Evolutionary conservation across 2,329 filamentous ascomycete species (phyloP).

Genomic region (Cercospora sesami): DNA sequence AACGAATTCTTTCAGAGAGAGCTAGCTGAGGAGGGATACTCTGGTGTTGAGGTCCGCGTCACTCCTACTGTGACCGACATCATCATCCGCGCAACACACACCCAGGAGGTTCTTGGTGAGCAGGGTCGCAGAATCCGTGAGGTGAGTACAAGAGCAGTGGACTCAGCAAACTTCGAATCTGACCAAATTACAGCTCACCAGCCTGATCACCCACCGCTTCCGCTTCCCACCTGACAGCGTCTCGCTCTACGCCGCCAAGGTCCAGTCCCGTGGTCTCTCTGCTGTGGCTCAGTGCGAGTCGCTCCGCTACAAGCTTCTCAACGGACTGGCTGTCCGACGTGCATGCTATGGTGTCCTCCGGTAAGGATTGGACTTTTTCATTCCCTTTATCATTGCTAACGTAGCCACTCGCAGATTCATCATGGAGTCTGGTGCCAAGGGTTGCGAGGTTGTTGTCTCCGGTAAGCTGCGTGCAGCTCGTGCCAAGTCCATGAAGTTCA

Average conservation of each 20-base stretch:
- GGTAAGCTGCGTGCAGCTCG: slow-evolving; percentile 98
- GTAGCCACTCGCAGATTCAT: slow-evolving; percentile 64
- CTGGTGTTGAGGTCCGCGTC: slow-evolving; percentile 98
- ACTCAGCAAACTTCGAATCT: not conserved
- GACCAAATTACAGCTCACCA: slow-evolving; percentile 67
- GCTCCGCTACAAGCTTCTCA: slow-evolving; percentile 99
- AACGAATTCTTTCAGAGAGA: slow-evolving; percentile 99
- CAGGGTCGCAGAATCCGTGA: slow-evolving; percentile 99
- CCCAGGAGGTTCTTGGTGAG: slow-evolving; percentile 99
- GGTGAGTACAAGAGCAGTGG: slow-evolving; percentile 24
- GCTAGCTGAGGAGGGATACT: slow-evolving; percentile 99
- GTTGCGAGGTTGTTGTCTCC: slow-evolving; percentile 98
- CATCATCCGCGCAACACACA: slow-evolving; percentile 99
- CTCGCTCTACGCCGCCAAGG: slow-evolving; percentile 99
- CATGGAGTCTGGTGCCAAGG: slow-evolving; percentile 99
- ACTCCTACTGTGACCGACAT: slow-evolving; percentile 99
- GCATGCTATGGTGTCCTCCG: slow-evolving; percentile 98
- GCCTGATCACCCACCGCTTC: slow-evolving; percentile 99
- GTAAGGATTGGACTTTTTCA: slow-evolving; percentile 15
- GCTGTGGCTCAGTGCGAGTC: slow-evolving; percentile 99
- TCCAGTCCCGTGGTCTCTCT: slow-evolving; percentile 99
- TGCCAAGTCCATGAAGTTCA: slow-evolving; percentile 99
- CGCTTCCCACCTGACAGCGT: slow-evolving; percentile 99
- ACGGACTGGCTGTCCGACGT: slow-evolving; percentile 96
- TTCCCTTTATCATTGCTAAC: not conserved